These are phyloP conservation scores for Xylaria acuta DNA, from an alignment of 495 filamentous ascomycete species.

Conservation along the genomic window DNA sequence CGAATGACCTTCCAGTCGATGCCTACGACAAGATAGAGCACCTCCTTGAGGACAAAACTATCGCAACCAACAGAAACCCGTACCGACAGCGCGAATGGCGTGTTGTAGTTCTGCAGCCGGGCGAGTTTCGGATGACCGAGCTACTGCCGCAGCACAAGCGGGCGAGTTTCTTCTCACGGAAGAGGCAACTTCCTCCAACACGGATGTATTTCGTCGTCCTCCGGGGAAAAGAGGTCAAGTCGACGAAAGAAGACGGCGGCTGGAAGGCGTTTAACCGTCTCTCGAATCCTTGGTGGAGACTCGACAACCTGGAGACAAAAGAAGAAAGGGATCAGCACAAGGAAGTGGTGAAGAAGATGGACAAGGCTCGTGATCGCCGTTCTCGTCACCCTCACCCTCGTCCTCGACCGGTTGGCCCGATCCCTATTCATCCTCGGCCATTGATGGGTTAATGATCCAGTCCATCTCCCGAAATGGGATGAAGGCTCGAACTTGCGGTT, in stretches of 20 bases:
- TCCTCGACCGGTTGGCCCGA: neutral
- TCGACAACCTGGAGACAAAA: constrained; percentile 32
- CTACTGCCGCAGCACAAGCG: constrained; percentile 33
- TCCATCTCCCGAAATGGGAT: neutral
- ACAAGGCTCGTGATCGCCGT: neutral
- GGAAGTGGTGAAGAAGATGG: constrained; percentile 20
- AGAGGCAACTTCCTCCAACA: constrained; percentile 2
- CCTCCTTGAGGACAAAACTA: constrained; percentile 31
- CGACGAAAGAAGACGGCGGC: constrained; percentile 30
- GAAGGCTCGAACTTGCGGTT: neutral
- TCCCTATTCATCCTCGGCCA: neutral
- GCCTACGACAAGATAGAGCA: constrained; percentile 28
- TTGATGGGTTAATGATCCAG: neutral
- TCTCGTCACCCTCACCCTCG: neutral
- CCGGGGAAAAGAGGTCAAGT: constrained; percentile 35
- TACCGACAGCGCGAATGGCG: constrained; percentile 37
- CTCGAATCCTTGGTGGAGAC: constrained; percentile 36
- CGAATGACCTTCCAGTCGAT: constrained; percentile 17
- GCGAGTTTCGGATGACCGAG: constrained; percentile 34
- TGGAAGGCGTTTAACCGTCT: constrained; percentile 29
- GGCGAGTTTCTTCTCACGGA: constrained; percentile 28
- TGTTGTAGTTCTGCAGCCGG: constrained; percentile 29
- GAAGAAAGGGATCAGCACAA: constrained; percentile 29
- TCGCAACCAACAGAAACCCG: constrained; percentile 34
- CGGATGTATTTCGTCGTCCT: constrained; percentile 30